These are phyloP conservation scores for Citrullus amarus DNA, from an alignment of 306 rosid genomes.

Conservation along the genomic window DNA sequence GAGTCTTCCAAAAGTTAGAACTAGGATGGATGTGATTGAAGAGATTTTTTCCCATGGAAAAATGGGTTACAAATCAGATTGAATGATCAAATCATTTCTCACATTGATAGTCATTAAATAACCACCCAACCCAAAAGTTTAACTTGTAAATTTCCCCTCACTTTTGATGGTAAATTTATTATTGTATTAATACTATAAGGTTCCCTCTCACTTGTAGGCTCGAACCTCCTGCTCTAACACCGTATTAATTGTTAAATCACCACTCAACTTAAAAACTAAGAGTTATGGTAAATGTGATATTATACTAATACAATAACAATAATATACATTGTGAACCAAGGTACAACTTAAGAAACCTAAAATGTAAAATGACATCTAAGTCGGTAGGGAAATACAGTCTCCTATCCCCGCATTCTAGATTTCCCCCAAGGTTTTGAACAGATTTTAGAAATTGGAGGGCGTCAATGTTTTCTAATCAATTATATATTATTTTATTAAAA, in stretches of 20 bases:
- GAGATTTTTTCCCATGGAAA: neutral
- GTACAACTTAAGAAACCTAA: neutral
- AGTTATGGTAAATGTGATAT: too few relatives aligned
- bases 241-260: too few relatives aligned
- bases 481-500: neutral
- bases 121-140: too few relatives aligned
- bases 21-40: neutral
- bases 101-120: neutral
- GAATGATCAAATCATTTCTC: neutral
- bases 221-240: too few relatives aligned
- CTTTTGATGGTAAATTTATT: too few relatives aligned
- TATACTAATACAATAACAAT: too few relatives aligned
- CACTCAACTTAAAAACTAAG: too few relatives aligned
- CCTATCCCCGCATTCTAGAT: neutral
- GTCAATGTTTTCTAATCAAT: neutral
- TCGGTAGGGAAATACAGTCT: neutral
- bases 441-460: neutral
- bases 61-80: neutral
- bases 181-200: too few relatives aligned
- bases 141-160: too few relatives aligned
- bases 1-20: neutral
- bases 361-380: neutral
- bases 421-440: neutral
- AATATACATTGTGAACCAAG: neutral
- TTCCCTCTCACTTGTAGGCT: too few relatives aligned